Conservation (phyloP, 306 rosid genomes). For the Comarum palustre region DNA sequence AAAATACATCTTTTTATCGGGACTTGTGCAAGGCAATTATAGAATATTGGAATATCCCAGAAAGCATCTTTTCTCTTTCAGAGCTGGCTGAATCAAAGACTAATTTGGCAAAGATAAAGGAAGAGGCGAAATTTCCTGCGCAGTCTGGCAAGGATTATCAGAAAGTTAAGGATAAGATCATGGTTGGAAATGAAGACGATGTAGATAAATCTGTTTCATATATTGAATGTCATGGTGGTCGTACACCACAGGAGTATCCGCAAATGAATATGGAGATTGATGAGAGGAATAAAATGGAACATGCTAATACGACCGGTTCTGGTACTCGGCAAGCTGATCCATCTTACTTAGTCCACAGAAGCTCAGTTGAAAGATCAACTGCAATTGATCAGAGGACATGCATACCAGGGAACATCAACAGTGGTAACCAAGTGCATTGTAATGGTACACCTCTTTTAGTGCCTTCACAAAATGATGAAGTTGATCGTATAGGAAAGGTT, state of each 20-base stretch:
- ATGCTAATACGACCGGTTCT: constrained; percentile 33
- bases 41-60: constrained; percentile 67
- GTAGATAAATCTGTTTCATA: constrained; percentile 33
- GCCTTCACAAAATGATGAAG: constrained; percentile 45
- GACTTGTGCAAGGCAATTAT: constrained; percentile 58
- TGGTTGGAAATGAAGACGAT: constrained; percentile 32
- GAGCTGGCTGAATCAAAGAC: constrained; percentile 32
- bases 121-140: constrained; percentile 27
- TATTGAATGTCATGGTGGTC: constrained; percentile 25
- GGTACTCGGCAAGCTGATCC: constrained; percentile 32
- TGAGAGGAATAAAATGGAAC: constrained; percentile 36
- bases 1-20: constrained; percentile 51
- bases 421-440: constrained; percentile 31
- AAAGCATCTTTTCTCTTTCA: constrained; percentile 41
- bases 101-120: constrained; percentile 28
- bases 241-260: constrained; percentile 29
- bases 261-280: constrained; percentile 28
- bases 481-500: constrained; percentile 37
- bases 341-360: constrained; percentile 32
- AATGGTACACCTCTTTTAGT: constrained; percentile 32
- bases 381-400: constrained; percentile 25
- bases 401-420: constrained; percentile 33
- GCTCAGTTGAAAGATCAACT: constrained; percentile 36
- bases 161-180: constrained; percentile 26
- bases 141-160: constrained; percentile 27